phyloP scores from a whole-genome alignment of 164 flowering plant genomes.

The Santalum album region DNA sequence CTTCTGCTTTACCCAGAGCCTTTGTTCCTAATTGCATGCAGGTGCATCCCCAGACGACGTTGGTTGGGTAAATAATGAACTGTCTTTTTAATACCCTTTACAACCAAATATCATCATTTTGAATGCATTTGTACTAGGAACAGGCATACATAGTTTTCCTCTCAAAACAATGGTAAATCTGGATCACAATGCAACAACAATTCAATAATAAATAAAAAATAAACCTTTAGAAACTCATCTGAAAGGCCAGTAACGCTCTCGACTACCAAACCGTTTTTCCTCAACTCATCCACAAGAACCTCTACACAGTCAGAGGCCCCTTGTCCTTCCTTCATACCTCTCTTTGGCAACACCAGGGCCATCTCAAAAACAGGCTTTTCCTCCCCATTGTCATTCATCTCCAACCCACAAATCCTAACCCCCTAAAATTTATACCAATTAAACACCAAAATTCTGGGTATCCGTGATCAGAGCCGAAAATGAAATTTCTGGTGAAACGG shows the following conservation, averaged over 20 bases:
- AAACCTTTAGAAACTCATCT: slow-evolving; percentile 80
- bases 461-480: too few relatives aligned
- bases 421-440: neutral
- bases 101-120: too few relatives aligned
- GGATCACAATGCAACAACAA: neutral
- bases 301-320: slow-evolving; percentile 43
- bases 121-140: too few relatives aligned
- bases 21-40: too few relatives aligned
- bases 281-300: slow-evolving; percentile 54
- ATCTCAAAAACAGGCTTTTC: slow-evolving; percentile 54
- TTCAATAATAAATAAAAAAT: neutral
- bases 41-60: too few relatives aligned
- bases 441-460: too few relatives aligned
- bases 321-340: slow-evolving; percentile 20
- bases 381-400: slow-evolving; percentile 36
- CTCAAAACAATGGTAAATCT: too few relatives aligned
- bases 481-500: too few relatives aligned
- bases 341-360: slow-evolving; percentile 61
- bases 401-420: neutral
- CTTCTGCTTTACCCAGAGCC: too few relatives aligned
- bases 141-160: too few relatives aligned
- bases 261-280: slow-evolving; percentile 51
- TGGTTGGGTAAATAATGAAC: too few relatives aligned
- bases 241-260: slow-evolving; percentile 62
- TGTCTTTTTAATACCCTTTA: too few relatives aligned